phyloP scores from a whole-genome alignment of 176 grass and related monocot species.

The Stipa capillata region DNA sequence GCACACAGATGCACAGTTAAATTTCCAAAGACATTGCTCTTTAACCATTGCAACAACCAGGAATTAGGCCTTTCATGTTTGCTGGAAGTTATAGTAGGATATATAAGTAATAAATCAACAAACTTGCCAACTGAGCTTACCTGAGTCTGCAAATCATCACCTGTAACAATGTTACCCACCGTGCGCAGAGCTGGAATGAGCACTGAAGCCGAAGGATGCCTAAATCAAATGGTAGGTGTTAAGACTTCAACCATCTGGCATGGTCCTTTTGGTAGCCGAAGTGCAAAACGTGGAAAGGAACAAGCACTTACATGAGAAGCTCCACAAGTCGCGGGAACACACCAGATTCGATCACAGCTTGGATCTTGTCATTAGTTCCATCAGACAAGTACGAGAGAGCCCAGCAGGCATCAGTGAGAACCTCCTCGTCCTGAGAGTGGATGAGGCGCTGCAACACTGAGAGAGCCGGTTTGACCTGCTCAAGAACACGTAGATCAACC shows the following conservation, averaged over 20 bases:
- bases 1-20: background rate
- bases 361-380: conserved; percentile 97
- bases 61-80: background rate
- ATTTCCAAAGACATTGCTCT: background rate
- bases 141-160: conserved; percentile 97
- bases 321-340: conserved; percentile 87
- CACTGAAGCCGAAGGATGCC: conserved; percentile 84
- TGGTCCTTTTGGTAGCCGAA: background rate
- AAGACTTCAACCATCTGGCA: background rate
- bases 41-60: background rate
- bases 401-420: conserved; percentile 95
- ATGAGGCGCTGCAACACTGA: conserved; percentile 78
- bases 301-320: conserved; percentile 61
- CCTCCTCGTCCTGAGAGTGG: conserved; percentile 88
- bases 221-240: conserved; percentile 22
- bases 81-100: background rate
- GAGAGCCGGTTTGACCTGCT: conserved; percentile 75
- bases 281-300: background rate
- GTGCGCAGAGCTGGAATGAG: conserved; percentile 95
- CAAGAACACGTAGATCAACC: conserved; percentile 5
- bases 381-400: conserved; percentile 90
- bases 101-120: background rate
- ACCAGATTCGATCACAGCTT: conserved; percentile 80
- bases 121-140: conserved; percentile 26
- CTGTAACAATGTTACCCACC: conserved; percentile 88